Conservation (phyloP, 768 basidiomycete genomes). For the Phlegmacium glaucopus region DNA sequence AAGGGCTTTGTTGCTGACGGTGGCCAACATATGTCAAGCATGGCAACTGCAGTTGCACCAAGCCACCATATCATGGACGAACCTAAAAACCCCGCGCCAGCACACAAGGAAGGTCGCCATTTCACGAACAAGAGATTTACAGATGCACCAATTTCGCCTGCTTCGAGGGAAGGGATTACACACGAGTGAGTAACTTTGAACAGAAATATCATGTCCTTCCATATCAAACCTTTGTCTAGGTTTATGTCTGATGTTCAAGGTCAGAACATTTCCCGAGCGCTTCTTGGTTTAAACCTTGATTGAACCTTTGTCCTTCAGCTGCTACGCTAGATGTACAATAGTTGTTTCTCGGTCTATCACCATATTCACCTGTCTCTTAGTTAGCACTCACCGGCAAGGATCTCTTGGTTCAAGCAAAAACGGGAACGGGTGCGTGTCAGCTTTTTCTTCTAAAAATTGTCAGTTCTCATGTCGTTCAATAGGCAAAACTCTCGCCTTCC, state of each 20-base stretch:
- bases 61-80: too few relatives aligned
- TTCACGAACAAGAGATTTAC: constrained; percentile 28
- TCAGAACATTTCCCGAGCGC: constrained; percentile 7
- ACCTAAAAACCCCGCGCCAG: neutral
- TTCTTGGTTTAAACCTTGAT: neutral
- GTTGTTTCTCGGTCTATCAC: neutral
- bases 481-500: constrained; percentile 74
- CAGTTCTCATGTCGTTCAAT: neutral
- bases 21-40: too few relatives aligned
- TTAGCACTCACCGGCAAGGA: constrained; percentile 38
- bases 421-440: constrained; percentile 50
- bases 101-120: constrained; percentile 16
- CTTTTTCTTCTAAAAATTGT: too few relatives aligned
- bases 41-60: too few relatives aligned
- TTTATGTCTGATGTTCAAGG: constrained; percentile 49
- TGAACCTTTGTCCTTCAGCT: constrained; percentile 17
- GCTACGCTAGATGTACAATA: constrained; percentile 31
- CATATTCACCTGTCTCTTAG: neutral
- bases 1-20: too few relatives aligned
- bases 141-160: constrained; percentile 35
- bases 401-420: constrained; percentile 51
- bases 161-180: constrained; percentile 37
- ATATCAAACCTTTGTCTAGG: constrained; percentile 21
- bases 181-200: constrained; percentile 35
- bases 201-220: neutral